These are phyloP conservation scores for Aspergillus biplanus DNA, from an alignment of 495 filamentous ascomycete species.

Conservation along the genomic window DNA sequence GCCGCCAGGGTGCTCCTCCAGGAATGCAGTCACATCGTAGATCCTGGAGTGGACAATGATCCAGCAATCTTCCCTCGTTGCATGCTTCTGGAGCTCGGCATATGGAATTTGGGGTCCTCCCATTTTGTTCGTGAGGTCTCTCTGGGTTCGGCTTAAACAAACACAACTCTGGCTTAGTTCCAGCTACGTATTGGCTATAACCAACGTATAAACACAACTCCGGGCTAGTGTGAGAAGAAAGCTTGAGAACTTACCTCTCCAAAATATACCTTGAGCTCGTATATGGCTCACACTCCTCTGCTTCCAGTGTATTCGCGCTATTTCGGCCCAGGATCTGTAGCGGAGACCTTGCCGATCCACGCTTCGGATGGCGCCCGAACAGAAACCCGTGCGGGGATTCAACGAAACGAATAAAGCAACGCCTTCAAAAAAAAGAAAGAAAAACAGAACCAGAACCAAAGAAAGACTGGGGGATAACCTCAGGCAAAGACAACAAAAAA, in stretches of 20 bases:
- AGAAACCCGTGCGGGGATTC: background rate
- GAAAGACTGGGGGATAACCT: background rate
- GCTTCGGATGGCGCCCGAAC: background rate
- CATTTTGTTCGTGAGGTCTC: background rate
- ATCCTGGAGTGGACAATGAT: constrained; percentile 80
- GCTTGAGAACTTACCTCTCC: background rate
- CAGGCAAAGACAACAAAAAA: background rate
- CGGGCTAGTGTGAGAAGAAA: background rate
- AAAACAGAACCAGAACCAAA: too few relatives aligned
- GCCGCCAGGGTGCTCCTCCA: constrained; percentile 66
- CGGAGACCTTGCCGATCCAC: constrained; percentile 5
- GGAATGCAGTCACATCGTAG: constrained; percentile 79
- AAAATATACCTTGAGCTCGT: too few relatives aligned
- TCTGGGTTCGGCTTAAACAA: background rate
- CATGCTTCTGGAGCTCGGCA: constrained; percentile 5
- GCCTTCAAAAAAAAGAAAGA: background rate
- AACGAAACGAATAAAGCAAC: background rate
- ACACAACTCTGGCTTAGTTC: background rate
- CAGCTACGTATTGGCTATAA: too few relatives aligned
- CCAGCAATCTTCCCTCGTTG: constrained; percentile 70
- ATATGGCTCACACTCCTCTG: background rate
- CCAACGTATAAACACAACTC: constrained; percentile 2
- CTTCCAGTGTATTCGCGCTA: background rate
- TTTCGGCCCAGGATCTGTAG: background rate
- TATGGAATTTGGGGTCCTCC: background rate